These are phyloP conservation scores for Aristolochia fimbriata DNA, from an alignment of 164 flowering plant species.

Conservation along the genomic window DNA sequence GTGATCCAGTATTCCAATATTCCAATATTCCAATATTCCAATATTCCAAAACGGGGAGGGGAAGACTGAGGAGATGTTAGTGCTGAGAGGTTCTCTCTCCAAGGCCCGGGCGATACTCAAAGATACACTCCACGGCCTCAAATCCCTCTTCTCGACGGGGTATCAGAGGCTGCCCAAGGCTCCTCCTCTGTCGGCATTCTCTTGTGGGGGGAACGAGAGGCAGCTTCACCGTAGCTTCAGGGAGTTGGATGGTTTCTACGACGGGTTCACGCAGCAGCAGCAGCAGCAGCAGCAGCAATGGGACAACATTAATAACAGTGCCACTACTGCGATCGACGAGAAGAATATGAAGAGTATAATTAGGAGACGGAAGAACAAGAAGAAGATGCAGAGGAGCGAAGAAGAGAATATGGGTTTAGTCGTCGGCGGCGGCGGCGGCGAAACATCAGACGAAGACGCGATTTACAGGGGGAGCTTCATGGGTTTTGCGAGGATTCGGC, in stretches of 20 bases:
- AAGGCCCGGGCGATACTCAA: constrained; percentile 45
- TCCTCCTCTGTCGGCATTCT: constrained; percentile 30
- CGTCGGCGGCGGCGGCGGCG: background rate
- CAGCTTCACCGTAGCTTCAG: constrained; percentile 15
- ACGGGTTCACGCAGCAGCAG: constrained; percentile 16
- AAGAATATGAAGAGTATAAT: constrained; percentile 5
- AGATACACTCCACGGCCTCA: constrained; percentile 34
- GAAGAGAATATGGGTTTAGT: constrained; percentile 1
- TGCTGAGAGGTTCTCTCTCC: constrained; percentile 37
- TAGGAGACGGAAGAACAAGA: background rate
- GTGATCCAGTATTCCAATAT: no score
- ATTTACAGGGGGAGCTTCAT: constrained; percentile 13
- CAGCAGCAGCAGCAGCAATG: no score
- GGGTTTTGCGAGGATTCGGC: constrained; percentile 4
- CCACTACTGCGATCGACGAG: constrained; percentile 9
- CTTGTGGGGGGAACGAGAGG: constrained; percentile 10
- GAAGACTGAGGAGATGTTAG: constrained; percentile 33
- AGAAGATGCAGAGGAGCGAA: background rate
- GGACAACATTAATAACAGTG: constrained; percentile 11
- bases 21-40: no score
- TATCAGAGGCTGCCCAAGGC: constrained; percentile 42
- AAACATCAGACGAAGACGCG: constrained; percentile 10
- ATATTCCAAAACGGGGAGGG: no score
- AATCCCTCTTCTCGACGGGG: constrained; percentile 32
- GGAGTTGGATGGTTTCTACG: constrained; percentile 25